A percentile compares a stretch with the other conserved stretches of the same genome.
These are phyloP conservation scores for Chenopodium berlandieri DNA, from an alignment of 148 eudicot genomes.

Conservation along the genomic window DNA sequence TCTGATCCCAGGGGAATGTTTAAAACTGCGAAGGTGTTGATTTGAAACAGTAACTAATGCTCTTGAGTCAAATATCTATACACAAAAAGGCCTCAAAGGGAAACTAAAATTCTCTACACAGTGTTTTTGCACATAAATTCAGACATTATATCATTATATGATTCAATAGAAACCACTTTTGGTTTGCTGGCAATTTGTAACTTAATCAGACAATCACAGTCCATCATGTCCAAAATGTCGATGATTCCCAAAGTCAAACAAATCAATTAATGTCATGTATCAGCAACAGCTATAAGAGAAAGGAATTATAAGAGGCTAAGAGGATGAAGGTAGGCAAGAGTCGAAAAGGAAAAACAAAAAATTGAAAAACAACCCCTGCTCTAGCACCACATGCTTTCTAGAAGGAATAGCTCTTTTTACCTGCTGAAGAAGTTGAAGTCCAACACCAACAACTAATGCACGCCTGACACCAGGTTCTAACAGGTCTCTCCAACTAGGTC, in stretches of 20 bases:
- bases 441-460: conserved; percentile 54
- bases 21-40: background rate
- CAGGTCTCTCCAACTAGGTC: conserved; percentile 48
- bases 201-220: background rate
- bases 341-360: background rate
- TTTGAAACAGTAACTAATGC: background rate
- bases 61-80: background rate
- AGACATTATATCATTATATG: background rate
- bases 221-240: background rate
- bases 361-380: background rate
- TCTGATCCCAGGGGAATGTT: background rate
- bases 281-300: background rate
- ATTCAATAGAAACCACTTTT: background rate
- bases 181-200: background rate
- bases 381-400: background rate
- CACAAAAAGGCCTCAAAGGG: background rate
- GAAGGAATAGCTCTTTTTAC: conserved; percentile 22
- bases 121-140: background rate
- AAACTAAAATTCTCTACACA: background rate
- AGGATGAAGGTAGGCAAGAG: background rate
- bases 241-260: background rate
- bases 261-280: background rate
- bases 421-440: conserved; percentile 62
- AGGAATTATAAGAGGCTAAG: background rate
- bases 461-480: conserved; percentile 58